Conservation (phyloP, 1,139 yeast genomes). For the Meyerozyma sp. region DNA sequence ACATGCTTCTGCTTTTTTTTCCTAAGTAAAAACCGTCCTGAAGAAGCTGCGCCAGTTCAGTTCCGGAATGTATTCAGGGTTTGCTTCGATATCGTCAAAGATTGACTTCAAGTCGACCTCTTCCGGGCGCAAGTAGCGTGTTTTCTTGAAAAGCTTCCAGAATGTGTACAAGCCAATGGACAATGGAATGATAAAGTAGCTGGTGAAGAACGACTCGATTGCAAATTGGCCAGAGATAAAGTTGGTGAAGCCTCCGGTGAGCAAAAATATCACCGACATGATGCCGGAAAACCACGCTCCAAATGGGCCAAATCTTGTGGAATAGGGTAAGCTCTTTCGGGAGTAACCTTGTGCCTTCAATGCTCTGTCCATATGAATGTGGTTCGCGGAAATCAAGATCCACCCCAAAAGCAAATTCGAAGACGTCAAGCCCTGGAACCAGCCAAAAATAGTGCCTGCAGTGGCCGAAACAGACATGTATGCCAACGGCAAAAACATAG, state of each 20-base stretch:
- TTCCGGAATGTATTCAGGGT: constrained; percentile 30
- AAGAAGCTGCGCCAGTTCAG: neutral
- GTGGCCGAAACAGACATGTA: constrained; percentile 18
- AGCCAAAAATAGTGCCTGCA: constrained; percentile 21
- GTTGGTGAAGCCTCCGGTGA: constrained; percentile 36
- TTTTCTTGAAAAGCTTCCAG: constrained; percentile 24
- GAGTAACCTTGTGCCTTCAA: constrained; percentile 32
- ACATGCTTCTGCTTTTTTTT: too few relatives aligned
- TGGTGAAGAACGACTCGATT: constrained; percentile 28
- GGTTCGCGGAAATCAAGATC: constrained; percentile 25
- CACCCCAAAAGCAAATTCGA: constrained; percentile 19
- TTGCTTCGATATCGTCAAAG: constrained; percentile 28
- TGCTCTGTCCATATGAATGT: constrained; percentile 28
- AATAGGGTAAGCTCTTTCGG: constrained; percentile 31
- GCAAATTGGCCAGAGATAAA: constrained; percentile 32
- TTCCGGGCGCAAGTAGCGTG: constrained; percentile 12
- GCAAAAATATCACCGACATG: constrained; percentile 23
- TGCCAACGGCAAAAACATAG: constrained; percentile 21
- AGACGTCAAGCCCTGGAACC: constrained; percentile 24
- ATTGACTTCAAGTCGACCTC: constrained; percentile 6
- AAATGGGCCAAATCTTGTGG: constrained; percentile 17
- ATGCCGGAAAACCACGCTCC: constrained; percentile 34
- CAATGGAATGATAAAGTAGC: constrained; percentile 35
- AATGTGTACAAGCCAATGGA: constrained; percentile 17
- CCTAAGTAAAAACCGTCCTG: too few relatives aligned